Percentiles rank a stretch among this genome's conserved stretches.
These are phyloP conservation scores for Bromus sterilis DNA, from an alignment of 176 grass and related monocot genomes.

Conservation along the genomic window DNA sequence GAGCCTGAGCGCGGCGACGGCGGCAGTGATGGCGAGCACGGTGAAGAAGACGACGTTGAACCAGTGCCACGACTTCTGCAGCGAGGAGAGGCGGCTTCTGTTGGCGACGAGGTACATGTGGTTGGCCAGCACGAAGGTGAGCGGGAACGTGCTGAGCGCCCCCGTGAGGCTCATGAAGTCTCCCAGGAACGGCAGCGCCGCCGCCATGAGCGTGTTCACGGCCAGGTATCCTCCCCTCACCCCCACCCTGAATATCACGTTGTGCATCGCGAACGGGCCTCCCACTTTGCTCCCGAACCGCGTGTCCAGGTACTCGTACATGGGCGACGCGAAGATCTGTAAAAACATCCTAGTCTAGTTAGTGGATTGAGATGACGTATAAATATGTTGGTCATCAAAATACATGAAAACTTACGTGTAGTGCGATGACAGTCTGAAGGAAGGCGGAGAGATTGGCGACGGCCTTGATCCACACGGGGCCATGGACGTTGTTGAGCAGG, in stretches of 20 bases:
- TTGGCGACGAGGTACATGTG: slow-evolving; percentile 66
- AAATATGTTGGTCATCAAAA: no score
- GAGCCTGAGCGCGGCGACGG: slow-evolving; percentile 46
- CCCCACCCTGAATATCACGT: slow-evolving; percentile 49
- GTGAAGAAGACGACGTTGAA: slow-evolving; percentile 60
- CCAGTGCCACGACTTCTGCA: slow-evolving; percentile 63
- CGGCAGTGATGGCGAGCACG: slow-evolving; percentile 35
- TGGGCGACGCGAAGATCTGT: slow-evolving; percentile 73
- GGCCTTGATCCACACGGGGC: slow-evolving; percentile 52
- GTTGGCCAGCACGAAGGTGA: slow-evolving; percentile 74
- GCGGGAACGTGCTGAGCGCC: slow-evolving; percentile 60
- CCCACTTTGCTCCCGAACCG: slow-evolving; percentile 39
- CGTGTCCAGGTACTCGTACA: slow-evolving; percentile 74
- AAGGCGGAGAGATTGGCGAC: slow-evolving; percentile 51
- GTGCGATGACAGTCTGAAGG: slow-evolving; percentile 50
- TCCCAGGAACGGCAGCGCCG: slow-evolving; percentile 58
- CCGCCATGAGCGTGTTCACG: slow-evolving; percentile 69
- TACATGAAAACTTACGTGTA: slow-evolving; percentile 47
- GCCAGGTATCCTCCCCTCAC: slow-evolving; percentile 68
- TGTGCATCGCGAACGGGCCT: slow-evolving; percentile 38
- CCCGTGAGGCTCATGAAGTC: slow-evolving; percentile 85
- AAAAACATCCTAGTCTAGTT: no score
- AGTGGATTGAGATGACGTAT: no score
- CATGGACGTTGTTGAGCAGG: slow-evolving; percentile 52
- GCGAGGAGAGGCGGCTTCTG: slow-evolving; percentile 30